A percentile compares a stretch with the other conserved stretches of the same genome.
These are phyloP conservation scores for Zelopaecilomyces penicillatus DNA, from an alignment of 2,329 filamentous ascomycete genomes.

Conservation along the genomic window DNA sequence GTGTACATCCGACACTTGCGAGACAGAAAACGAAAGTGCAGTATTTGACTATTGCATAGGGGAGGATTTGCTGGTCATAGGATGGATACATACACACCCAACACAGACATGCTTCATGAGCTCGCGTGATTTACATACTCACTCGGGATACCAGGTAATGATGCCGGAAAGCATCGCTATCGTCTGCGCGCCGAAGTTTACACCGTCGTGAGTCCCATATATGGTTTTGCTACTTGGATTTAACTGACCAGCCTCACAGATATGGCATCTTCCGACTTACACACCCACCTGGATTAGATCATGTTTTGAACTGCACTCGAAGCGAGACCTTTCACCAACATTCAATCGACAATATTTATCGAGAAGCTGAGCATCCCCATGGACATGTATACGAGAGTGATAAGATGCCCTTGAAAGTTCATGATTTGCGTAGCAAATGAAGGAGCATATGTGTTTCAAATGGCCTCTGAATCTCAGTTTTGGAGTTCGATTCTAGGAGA, in stretches of 20 bases:
- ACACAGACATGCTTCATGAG: constrained; percentile 98
- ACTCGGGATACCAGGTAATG: constrained; percentile 92
- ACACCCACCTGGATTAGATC: constrained; percentile 79
- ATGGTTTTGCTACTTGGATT: not conserved
- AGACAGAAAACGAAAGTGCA: constrained; percentile 77
- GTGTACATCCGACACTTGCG: constrained; percentile 86
- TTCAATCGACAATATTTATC: constrained; percentile 62
- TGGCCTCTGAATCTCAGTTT: too few relatives aligned
- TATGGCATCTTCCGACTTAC: constrained; percentile 91
- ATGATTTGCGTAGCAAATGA: constrained; percentile 38
- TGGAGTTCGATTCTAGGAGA: too few relatives aligned
- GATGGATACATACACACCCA: constrained; percentile 98
- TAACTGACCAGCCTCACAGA: constrained; percentile 32
- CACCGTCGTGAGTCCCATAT: constrained; percentile 54
- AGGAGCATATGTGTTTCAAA: constrained; percentile 1
- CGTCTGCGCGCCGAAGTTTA: constrained; percentile 80
- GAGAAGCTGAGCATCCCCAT: constrained; percentile 56
- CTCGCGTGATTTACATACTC: constrained; percentile 85
- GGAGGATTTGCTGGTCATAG: constrained; percentile 76
- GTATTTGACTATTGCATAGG: constrained; percentile 85
- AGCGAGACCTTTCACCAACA: constrained; percentile 78
- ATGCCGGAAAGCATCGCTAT: constrained; percentile 94
- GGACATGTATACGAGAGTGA: constrained; percentile 64
- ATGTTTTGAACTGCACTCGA: constrained; percentile 72
- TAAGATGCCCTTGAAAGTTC: constrained; percentile 52